Conservation (phyloP, 2,329 filamentous ascomycete species). For the Arthrobotrys conoides region DNA sequence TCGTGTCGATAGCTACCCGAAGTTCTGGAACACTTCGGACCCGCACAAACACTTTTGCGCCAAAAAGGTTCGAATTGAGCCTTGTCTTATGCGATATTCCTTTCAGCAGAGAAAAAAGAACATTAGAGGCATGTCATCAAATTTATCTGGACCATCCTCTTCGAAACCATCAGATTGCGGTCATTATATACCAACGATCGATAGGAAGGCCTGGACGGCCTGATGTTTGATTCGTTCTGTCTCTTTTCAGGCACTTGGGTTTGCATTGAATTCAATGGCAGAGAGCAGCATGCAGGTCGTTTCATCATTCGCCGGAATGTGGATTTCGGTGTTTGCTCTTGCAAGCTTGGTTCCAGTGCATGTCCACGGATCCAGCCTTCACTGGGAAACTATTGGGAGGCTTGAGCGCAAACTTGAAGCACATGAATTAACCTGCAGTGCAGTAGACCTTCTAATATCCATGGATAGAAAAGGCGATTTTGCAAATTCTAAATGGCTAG, state of each 20-base stretch:
- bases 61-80: slow-evolving; percentile 27
- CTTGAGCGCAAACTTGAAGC: background rate
- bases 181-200: background rate
- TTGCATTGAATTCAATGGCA: too few species aligned
- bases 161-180: background rate
- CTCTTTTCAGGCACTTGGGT: background rate
- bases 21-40: slow-evolving; percentile 34
- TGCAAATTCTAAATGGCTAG: background rate
- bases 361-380: background rate
- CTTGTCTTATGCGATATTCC: slow-evolving; percentile 44
- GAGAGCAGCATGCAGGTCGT: background rate
- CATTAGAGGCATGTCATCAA: slow-evolving; percentile 13
- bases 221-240: slow-evolving; percentile 26
- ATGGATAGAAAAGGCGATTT: background rate
- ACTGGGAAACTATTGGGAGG: background rate
- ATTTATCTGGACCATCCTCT: slow-evolving; percentile 10
- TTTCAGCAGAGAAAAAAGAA: background rate
- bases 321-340: background rate
- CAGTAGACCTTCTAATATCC: background rate
- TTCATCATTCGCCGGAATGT: slow-evolving; percentile 1
- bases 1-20: slow-evolving; percentile 43
- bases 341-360: background rate
- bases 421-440: background rate
- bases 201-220: slow-evolving; percentile 35
- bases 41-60: slow-evolving; percentile 2